A percentile compares a stretch with the other conserved stretches of the same genome.
These are phyloP conservation scores for Linum tenue DNA, from an alignment of 345 rosid genomes.

Conservation along the genomic window DNA sequence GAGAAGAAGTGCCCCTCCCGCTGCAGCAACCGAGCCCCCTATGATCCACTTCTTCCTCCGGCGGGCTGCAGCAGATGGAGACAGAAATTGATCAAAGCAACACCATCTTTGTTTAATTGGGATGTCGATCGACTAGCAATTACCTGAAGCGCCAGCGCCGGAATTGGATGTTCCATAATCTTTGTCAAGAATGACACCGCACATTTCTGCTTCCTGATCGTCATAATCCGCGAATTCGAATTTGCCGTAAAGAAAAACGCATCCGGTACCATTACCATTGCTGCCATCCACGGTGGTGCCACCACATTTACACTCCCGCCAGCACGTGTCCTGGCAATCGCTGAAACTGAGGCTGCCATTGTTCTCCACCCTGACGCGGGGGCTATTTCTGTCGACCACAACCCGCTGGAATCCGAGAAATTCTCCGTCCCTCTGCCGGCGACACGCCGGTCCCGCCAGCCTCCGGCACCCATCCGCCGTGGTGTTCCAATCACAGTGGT, in stretches of 20 bases:
- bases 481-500: constrained; percentile 3
- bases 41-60: too few species aligned
- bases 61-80: not conserved
- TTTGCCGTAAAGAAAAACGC: not conserved
- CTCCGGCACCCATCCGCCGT: not conserved
- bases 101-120: too few species aligned
- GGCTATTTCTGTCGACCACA: too few species aligned
- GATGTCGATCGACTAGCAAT: too few species aligned
- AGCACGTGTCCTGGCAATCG: constrained; percentile 8
- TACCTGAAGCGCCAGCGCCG: too few species aligned
- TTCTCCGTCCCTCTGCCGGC: not conserved
- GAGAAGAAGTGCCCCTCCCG: not conserved
- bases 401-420: not conserved
- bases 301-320: constrained; percentile 1
- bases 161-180: too few species aligned
- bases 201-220: not conserved
- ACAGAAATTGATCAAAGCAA: too few species aligned
- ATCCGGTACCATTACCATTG: not conserved
- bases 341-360: constrained; percentile 4
- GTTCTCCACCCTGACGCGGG: not conserved
- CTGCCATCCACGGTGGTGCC: not conserved
- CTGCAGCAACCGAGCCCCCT: not conserved
- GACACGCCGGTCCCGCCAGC: too few species aligned
- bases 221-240: too few species aligned
- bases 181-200: not conserved